phyloP scores from a whole-genome alignment of 2,329 filamentous ascomycete species.

The Aureobasidium pullulans region DNA sequence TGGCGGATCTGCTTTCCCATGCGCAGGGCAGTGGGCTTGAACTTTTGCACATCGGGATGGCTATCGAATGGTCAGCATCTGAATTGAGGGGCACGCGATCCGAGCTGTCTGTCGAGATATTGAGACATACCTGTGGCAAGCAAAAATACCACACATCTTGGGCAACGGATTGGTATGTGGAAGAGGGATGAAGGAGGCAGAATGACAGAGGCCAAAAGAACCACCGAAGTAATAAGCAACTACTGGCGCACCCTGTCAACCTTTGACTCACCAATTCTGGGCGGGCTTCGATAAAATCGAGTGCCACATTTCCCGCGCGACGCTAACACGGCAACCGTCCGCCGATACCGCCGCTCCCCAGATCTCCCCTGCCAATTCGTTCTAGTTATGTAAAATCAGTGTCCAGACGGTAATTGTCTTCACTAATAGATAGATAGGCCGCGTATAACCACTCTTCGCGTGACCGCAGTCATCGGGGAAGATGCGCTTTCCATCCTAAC shows the following conservation, averaged over 20 bases:
- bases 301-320: constrained; percentile 2
- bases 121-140: constrained; percentile 69
- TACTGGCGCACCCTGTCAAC: neutral
- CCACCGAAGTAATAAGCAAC: neutral
- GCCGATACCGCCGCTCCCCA: neutral
- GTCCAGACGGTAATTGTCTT: neutral
- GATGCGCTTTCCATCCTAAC: neutral
- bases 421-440: constrained; percentile 6
- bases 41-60: constrained; percentile 90
- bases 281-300: neutral
- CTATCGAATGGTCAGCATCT: constrained; percentile 30
- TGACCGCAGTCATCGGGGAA: neutral
- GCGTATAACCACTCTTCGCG: neutral
- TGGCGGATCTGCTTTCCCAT: constrained; percentile 96
- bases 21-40: constrained; percentile 89
- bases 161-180: neutral
- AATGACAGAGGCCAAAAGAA: neutral
- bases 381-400: neutral
- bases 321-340: constrained; percentile 3
- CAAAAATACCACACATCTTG: constrained; percentile 95
- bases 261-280: constrained; percentile 10
- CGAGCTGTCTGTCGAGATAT: neutral
- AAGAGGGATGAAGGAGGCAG: neutral
- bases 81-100: constrained; percentile 19
- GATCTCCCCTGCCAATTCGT: neutral